A percentile compares a stretch with the other conserved stretches of the same genome.
Conservation (phyloP, 129 eudicot species). For the sunflower (Helianthus annuus) region DNA sequence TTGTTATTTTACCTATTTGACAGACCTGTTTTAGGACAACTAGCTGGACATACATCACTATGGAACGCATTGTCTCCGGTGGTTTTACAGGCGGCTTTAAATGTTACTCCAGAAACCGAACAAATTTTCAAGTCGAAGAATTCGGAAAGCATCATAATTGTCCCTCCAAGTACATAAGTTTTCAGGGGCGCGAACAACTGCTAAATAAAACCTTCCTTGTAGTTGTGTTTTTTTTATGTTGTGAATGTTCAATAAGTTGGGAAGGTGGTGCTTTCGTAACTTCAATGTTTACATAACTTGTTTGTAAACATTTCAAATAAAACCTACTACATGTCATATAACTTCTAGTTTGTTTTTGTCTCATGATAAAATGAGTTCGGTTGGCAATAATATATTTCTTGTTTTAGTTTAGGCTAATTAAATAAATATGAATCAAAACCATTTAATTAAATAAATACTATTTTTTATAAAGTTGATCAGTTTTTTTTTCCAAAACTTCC, state of each 20-base stretch:
- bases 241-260: not conserved
- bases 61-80: slow-evolving; percentile 44
- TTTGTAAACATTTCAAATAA: not conserved
- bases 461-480: too few species aligned
- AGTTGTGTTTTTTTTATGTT: not conserved
- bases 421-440: too few species aligned
- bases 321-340: not conserved
- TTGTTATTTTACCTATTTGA: not conserved
- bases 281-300: not conserved
- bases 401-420: too few species aligned
- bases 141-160: not conserved
- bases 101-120: slow-evolving; percentile 28
- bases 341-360: too few species aligned
- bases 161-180: slow-evolving; percentile 16
- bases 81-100: slow-evolving; percentile 42
- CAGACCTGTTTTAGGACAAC: slow-evolving; percentile 33
- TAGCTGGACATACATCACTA: slow-evolving; percentile 41
- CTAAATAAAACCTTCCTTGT: not conserved
- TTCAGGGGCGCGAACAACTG: not conserved
- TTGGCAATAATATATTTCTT: too few species aligned
- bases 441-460: too few species aligned
- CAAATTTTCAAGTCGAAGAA: slow-evolving; percentile 24
- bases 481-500: too few species aligned
- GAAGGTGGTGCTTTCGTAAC: not conserved
- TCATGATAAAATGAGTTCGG: too few species aligned